Base-by-base conservation (phyloP, 1,139 yeast species). In the Debaryomyces psychrophilus region DNA sequence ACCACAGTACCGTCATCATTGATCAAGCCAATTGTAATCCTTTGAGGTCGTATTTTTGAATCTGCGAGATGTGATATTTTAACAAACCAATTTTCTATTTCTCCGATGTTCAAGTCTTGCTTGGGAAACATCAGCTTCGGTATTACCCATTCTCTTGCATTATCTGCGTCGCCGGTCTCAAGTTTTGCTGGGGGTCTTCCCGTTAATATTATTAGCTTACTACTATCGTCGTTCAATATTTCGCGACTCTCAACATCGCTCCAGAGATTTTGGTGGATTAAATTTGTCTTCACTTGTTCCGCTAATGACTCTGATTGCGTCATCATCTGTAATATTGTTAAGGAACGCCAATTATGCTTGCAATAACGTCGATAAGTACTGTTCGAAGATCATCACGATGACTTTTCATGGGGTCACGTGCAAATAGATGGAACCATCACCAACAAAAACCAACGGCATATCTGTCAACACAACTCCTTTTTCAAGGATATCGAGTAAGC, bases 1-100 rank as follows among this genome's bases (percentile, higher is more conserved):
- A 84, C 86, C 2, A 86, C 74, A 0, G 90, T 82, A 0, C 87
- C 84, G 60, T 85, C 92, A 45, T 74, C 73, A 46, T 83, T 81
- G 7, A 79, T 72, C 51, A 85, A 67, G 0, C 81, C 90, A 59
- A 83, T 62, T 0, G 83, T 68, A 2, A 85, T 46, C 42, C 84
- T 62, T 18, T 58, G 58, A 0, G 73, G 79, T 46, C 71, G 59
- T 17, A 17, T 31, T 2, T 15, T 27, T 9, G 49, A 47, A 5
- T 39, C 25, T 25, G 31, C n/a, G 2, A 33, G 31, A 3, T 37
- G 35, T 9, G 50, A 53, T 9, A 70, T 59, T 14, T 42, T 52
- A 2, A 44, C 52, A 47, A 73, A 73, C 75, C 75, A 72, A 23
- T 45, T 31, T 37, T 62, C 56, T n/a, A 73, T 65, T 31, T 67